These are phyloP conservation scores for Phanerochaete carnosa DNA, from an alignment of 768 basidiomycete species.

Conservation along the genomic window DNA sequence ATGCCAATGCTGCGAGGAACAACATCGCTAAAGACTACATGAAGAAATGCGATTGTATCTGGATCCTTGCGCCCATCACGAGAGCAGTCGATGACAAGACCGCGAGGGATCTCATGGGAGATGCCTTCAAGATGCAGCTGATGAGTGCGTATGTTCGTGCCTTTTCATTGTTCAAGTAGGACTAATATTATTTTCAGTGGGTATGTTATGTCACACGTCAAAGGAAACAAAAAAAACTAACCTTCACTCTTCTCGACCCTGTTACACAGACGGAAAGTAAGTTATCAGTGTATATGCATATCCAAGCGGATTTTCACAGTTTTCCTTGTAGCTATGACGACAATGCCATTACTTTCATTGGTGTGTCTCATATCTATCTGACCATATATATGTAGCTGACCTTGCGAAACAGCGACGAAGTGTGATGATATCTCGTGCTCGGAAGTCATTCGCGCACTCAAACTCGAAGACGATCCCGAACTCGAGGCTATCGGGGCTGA, in stretches of 20 bases:
- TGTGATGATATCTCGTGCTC: conserved; percentile 62
- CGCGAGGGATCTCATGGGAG: conserved; percentile 60
- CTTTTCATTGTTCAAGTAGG: neutral
- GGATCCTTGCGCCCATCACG: conserved; percentile 66
- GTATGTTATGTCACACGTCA: conserved; percentile 27
- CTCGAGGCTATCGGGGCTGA: conserved; percentile 47
- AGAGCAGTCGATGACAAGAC: conserved; percentile 65
- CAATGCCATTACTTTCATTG: conserved; percentile 59
- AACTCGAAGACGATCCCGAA: conserved; percentile 49
- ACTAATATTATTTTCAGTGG: conserved; percentile 31
- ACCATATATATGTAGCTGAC: neutral
- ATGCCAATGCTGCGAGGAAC: conserved; percentile 62
- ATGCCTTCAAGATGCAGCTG: conserved; percentile 60
- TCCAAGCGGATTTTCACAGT: too few species aligned
- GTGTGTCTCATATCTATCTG: conserved; percentile 25
- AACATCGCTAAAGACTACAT: conserved; percentile 64
- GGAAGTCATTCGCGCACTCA: conserved; percentile 49
- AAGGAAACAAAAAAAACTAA: neutral
- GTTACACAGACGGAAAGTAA: conserved; percentile 50
- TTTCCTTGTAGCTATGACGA: conserved; percentile 45
- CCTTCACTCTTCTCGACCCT: neutral
- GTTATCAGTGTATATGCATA: too few species aligned
- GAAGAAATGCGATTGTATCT: conserved; percentile 62
- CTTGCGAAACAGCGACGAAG: conserved; percentile 43
- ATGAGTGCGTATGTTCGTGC: conserved; percentile 41